phyloP scores from a whole-genome alignment of 768 basidiomycete species.

The Suillus americanus region DNA sequence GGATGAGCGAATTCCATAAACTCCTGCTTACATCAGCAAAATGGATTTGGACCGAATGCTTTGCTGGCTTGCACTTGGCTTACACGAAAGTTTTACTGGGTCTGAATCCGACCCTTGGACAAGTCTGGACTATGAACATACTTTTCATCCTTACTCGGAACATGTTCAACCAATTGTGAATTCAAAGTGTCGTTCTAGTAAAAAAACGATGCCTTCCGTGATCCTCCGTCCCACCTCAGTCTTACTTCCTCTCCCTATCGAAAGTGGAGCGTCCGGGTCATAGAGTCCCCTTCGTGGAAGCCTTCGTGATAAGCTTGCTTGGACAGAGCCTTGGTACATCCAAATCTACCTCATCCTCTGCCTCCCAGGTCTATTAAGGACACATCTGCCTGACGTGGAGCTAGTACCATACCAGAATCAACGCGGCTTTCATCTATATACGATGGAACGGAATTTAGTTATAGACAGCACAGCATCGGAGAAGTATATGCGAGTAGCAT shows the following conservation, averaged over 20 bases:
- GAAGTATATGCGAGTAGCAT: constrained; percentile 34
- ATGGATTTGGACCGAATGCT: not conserved
- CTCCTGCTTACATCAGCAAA: not conserved
- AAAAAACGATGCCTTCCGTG: not conserved
- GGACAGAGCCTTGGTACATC: not conserved
- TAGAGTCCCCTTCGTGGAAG: not conserved
- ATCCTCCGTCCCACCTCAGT: not conserved
- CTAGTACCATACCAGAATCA: not conserved
- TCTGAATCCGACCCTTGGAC: not conserved
- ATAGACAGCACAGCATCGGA: constrained; percentile 15
- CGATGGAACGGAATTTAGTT: not conserved
- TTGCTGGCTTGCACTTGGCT: not conserved
- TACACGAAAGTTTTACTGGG: not conserved
- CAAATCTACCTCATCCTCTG: not conserved
- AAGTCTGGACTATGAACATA: not conserved
- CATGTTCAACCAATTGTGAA: not conserved
- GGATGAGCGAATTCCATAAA: not conserved
- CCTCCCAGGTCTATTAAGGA: not conserved
- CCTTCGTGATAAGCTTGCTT: not conserved
- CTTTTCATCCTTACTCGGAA: not conserved
- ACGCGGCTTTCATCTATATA: not conserved
- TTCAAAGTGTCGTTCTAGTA: not conserved
- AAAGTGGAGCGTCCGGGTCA: not conserved
- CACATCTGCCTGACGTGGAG: not conserved
- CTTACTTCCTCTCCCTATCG: not conserved